Conservation (phyloP, 805 yeast genomes). For the Candida loeiensis region DNA sequence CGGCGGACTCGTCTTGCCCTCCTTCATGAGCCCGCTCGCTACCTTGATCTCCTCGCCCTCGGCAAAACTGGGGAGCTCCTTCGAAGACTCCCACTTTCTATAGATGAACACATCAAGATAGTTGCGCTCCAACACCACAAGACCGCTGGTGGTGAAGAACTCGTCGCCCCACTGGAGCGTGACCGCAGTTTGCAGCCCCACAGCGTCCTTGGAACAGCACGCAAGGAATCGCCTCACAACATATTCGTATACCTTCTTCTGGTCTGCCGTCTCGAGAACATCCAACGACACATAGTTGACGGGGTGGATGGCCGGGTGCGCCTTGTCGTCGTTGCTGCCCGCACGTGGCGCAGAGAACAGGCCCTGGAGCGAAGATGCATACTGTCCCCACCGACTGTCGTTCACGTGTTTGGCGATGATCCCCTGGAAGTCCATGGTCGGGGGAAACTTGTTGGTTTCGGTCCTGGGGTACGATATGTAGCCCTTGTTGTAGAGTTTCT, state of each 20-base stretch:
- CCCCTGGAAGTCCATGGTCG: slow-evolving; percentile 62
- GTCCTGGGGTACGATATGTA: slow-evolving; percentile 95
- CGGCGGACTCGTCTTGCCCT: slow-evolving; percentile 83
- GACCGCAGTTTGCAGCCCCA: slow-evolving; percentile 64
- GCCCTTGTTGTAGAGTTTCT: slow-evolving; percentile 79
- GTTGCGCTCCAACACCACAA: slow-evolving; percentile 68
- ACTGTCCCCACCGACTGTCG: slow-evolving; percentile 65
- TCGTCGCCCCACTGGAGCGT: slow-evolving; percentile 78
- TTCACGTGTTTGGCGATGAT: slow-evolving; percentile 59
- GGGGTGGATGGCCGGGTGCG: slow-evolving; percentile 99
- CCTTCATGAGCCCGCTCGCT: slow-evolving; percentile 53
- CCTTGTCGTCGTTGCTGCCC: slow-evolving; percentile 87
- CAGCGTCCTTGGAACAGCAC: slow-evolving; percentile 87
- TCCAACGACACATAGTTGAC: slow-evolving; percentile 43
- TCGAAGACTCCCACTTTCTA: slow-evolving; percentile 69
- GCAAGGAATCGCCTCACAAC: slow-evolving; percentile 85
- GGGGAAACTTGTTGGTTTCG: slow-evolving; percentile 87
- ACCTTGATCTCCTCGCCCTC: slow-evolving; percentile 58
- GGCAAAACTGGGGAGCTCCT: slow-evolving; percentile 59
- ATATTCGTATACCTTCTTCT: slow-evolving; percentile 78
- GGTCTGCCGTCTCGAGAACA: slow-evolving; percentile 35
- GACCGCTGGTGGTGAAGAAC: slow-evolving; percentile 66
- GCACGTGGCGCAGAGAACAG: slow-evolving; percentile 59
- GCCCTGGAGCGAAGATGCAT: slow-evolving; percentile 47
- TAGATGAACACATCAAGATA: slow-evolving; percentile 79